Conservation (phyloP, 176 grass and related monocot species). For the Neostapfia colusana region DNA sequence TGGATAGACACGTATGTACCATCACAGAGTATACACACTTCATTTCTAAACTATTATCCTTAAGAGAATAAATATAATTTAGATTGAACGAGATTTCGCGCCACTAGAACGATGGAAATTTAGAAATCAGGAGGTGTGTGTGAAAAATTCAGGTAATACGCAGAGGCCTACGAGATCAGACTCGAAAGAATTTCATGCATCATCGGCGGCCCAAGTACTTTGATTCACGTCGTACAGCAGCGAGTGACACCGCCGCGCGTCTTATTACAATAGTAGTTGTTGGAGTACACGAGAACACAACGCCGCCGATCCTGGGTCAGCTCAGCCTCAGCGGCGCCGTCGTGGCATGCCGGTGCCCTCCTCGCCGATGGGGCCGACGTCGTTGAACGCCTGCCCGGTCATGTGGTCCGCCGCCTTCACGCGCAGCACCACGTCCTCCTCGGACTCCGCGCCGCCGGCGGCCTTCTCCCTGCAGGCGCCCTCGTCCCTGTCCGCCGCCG, state of each 20-base stretch:
- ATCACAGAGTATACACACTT: no score
- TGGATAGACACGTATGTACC: background rate
- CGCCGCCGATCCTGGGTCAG: background rate
- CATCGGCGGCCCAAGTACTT: no score
- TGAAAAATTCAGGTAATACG: background rate
- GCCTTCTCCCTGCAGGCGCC: background rate
- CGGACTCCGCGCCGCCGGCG: background rate
- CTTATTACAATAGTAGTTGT: background rate
- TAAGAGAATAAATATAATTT: no score
- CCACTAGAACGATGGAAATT: no score
- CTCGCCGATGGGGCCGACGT: slow-evolving; percentile 43
- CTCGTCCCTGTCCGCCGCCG: background rate
- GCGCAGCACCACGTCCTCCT: slow-evolving; percentile 35
- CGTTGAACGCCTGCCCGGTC: slow-evolving; percentile 48
- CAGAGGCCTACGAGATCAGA: background rate
- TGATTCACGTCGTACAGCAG: background rate
- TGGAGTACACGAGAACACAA: background rate
- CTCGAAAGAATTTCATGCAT: background rate
- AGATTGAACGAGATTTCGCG: no score
- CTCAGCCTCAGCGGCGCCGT: background rate
- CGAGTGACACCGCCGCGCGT: background rate
- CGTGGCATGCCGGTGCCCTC: slow-evolving; percentile 38
- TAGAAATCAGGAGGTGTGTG: no score
- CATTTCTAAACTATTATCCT: no score
- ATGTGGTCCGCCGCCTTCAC: slow-evolving; percentile 51